Evolutionary conservation across 352 stramenopile genomes (phyloP).

Genomic region (Thraustochytrium striatum): DNA sequence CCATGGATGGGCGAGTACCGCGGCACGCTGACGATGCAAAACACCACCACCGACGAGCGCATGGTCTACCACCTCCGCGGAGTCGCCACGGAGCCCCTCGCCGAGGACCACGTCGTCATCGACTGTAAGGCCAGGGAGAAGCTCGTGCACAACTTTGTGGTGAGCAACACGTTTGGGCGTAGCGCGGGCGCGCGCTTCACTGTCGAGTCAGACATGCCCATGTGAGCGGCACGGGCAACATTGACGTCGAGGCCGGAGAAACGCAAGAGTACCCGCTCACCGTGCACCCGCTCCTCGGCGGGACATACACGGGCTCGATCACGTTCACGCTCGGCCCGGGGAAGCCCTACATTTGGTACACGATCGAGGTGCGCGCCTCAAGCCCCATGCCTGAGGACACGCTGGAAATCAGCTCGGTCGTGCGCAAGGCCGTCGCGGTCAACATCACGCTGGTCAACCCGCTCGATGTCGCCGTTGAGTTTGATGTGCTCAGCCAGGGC

Average conservation of each 20-base stretch:
- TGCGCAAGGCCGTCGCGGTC: slow-evolving; percentile 74
- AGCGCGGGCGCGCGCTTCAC: slow-evolving; percentile 62
- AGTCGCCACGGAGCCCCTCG: slow-evolving; percentile 77
- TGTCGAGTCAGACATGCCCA: slow-evolving; percentile 86
- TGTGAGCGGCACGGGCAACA: slow-evolving; percentile 64
- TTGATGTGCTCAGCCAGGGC: slow-evolving; percentile 75
- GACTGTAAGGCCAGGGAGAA: slow-evolving; percentile 76
- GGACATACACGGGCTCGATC: slow-evolving; percentile 82
- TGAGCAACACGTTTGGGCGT: slow-evolving; percentile 63
- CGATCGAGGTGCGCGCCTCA: slow-evolving; percentile 74
- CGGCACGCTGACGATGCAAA: slow-evolving; percentile 68
- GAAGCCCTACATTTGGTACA: slow-evolving; percentile 85
- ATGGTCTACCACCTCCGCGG: slow-evolving; percentile 74
- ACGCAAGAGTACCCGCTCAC: slow-evolving; percentile 70
- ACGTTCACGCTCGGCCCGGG: slow-evolving; percentile 78
- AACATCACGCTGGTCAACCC: slow-evolving; percentile 84
- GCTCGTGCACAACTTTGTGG: slow-evolving; percentile 67
- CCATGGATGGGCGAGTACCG: slow-evolving; percentile 70
- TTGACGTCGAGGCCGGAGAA: slow-evolving; percentile 58
- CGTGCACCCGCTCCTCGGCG: slow-evolving; percentile 77
- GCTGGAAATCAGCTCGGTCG: slow-evolving; percentile 72
- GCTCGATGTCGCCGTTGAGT: slow-evolving; percentile 70
- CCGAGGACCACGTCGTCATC: slow-evolving; percentile 77
- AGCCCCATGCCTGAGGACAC: slow-evolving; percentile 69
- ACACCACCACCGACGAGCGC: slow-evolving; percentile 70